Percentiles rank a stretch among this genome's conserved stretches.
These are phyloP conservation scores for Cyclostephanos invisitatus DNA, from an alignment of 108 stramenopile genomes.

Conservation along the genomic window DNA sequence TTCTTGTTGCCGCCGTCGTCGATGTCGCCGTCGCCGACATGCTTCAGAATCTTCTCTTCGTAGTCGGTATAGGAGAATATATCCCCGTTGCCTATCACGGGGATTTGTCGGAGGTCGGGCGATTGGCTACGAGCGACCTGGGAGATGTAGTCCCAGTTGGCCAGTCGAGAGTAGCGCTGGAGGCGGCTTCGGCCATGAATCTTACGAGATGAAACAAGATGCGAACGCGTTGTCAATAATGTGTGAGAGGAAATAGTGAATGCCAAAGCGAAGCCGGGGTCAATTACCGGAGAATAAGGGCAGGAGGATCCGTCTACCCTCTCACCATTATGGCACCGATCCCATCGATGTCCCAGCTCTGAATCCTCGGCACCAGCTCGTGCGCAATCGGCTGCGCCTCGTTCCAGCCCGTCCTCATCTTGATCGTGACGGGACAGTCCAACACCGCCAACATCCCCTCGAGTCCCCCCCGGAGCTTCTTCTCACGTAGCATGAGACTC, in stretches of 20 bases:
- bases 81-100: slow-evolving; percentile 98
- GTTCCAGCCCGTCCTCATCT: slow-evolving; percentile 98
- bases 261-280: not conserved
- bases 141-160: slow-evolving; percentile 96
- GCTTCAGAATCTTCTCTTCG: slow-evolving; percentile 68
- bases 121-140: slow-evolving; percentile 76
- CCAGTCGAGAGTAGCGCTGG: slow-evolving; percentile 90
- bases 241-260: not conserved
- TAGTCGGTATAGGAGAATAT: slow-evolving; percentile 90
- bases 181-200: slow-evolving; percentile 94
- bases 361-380: slow-evolving; percentile 78
- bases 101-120: slow-evolving; percentile 58
- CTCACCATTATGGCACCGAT: slow-evolving; percentile 79
- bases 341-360: slow-evolving; percentile 72
- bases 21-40: slow-evolving; percentile 26
- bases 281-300: not conserved
- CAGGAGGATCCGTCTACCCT: not conserved
- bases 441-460: slow-evolving; percentile 73
- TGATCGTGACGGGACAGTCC: slow-evolving; percentile 90
- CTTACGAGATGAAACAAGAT: slow-evolving; percentile 26
- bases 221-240: not conserved
- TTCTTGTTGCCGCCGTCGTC: slow-evolving; percentile 19
- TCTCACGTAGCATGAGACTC: slow-evolving; percentile 82
- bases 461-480: slow-evolving; percentile 76
- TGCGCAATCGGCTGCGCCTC: slow-evolving; percentile 91